Evolutionary conservation across 1,284 basidiomycete genomes (phyloP).

Genomic region (Rhizopogon parksii): DNA sequence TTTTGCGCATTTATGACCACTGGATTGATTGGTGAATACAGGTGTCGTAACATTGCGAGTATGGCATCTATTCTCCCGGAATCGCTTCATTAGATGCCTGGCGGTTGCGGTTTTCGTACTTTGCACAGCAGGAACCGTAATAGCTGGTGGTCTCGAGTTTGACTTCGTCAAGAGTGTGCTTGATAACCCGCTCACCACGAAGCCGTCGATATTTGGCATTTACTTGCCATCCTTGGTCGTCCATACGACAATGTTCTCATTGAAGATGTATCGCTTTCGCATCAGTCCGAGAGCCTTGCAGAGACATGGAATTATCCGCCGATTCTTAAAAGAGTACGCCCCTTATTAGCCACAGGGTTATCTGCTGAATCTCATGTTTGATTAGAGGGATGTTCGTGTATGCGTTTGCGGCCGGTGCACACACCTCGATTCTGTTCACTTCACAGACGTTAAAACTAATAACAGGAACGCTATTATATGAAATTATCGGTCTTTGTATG

Average conservation of each 20-base stretch:
- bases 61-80: conserved; percentile 19
- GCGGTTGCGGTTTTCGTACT: conserved; percentile 5
- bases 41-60: conserved; percentile 16
- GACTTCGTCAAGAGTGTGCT: not conserved
- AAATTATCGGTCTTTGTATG: conserved; percentile 10
- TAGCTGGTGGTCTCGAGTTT: conserved; percentile 4
- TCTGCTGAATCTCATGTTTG: not conserved
- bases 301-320: conserved; percentile 6
- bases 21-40: not conserved
- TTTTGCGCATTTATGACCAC: not conserved
- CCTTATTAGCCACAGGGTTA: not conserved
- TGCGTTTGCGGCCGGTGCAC: conserved; percentile 2
- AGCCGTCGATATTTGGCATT: conserved; percentile 4
- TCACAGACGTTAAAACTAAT: not conserved
- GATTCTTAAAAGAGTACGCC: conserved; percentile 10
- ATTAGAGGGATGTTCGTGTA: conserved; percentile 6
- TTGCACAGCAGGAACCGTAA: not conserved
- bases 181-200: not conserved
- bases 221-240: conserved; percentile 14
- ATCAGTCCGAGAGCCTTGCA: conserved; percentile 11
- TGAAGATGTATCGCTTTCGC: conserved; percentile 21
- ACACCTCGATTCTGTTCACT: not conserved
- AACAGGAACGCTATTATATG: conserved; percentile 16
- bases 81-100: conserved; percentile 5
- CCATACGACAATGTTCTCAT: conserved; percentile 17